Base-by-base conservation (phyloP, 768 basidiomycete species). In the Guyanaporus albipodus region DNA sequence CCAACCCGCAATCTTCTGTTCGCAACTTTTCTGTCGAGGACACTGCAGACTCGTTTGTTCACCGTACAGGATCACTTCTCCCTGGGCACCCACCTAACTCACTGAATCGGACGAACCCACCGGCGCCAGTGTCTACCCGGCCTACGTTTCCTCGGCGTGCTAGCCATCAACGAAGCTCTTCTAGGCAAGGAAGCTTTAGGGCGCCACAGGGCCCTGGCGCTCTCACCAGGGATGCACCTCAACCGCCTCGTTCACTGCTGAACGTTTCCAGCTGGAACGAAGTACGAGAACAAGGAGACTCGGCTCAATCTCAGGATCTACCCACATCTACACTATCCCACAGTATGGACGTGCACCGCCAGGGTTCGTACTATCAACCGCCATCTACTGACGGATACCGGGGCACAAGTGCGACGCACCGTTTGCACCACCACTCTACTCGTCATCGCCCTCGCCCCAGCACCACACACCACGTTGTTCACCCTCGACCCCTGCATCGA, bases 401-500 rank as follows among this genome's bases (percentile, higher is more conserved):
- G 26, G 35, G 40, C 38, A 14, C 62, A 17, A 53, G 38, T 15
- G 19, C 44, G 19, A 39, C 49, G n/a, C 49, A 63, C 38, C 31
- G n/a, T 26, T 54, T 46, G 23, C 48, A 40, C 15, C 51, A 42
- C 23, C 44, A 38, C 8, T 50, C 60, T 2, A n/a, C 33, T n/a
- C 32, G 43, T 34, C 33, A 43, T 10, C 38, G 49, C 7, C 50
- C 55, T 8, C 48, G 24, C 14, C 51, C 58, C 4, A 51, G 23
- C 41, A 46, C 50, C 0, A 21, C 66, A 2, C 54, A 59, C 6
- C 60, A 62, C 33, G n/a, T 23, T 7, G 35, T 34, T 5, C 61
- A 49, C 29, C 54, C 38, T 39, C 66, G 57, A 19, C 56, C 66
- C 17, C 64, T 50, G 4, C 52, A 61, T 11, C 46, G 66, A 28